Evolutionary conservation across 306 rosid species (phyloP).

Genomic region (Benincasa hispida): DNA sequence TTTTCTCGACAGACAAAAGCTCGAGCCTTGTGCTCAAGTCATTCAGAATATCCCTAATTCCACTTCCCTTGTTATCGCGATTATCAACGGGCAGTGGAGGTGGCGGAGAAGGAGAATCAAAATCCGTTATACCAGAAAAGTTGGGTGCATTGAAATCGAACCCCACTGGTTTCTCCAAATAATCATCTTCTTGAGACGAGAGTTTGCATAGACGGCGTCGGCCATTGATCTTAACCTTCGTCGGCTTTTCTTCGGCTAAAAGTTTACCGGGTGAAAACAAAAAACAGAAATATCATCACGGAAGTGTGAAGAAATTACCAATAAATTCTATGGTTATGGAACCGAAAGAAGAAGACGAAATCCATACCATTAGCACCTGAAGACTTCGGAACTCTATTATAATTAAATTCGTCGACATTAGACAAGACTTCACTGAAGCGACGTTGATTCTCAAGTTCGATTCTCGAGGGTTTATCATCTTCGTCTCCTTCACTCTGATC

Average conservation of each 20-base stretch:
- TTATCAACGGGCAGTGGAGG: conserved; percentile 8
- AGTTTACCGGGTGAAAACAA: background rate
- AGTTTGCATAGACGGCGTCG: conserved; percentile 77
- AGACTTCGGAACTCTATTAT: conserved; percentile 24
- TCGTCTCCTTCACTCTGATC: conserved; percentile 7
- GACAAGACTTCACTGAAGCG: background rate
- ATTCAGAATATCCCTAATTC: conserved; percentile 63
- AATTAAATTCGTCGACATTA: background rate
- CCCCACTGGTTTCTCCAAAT: conserved; percentile 4
- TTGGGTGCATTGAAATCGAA: conserved; percentile 18
- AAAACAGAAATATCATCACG: background rate
- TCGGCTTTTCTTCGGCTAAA: conserved; percentile 28
- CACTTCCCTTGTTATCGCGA: conserved; percentile 32
- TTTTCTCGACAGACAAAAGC: conserved; percentile 52
- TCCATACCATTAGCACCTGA: conserved; percentile 29
- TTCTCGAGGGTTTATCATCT: conserved; percentile 10
- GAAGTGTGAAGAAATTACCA: background rate
- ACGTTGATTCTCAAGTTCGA: conserved; percentile 7
- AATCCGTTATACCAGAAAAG: conserved; percentile 26
- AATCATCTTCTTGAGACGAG: conserved; percentile 17
- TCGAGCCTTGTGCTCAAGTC: conserved; percentile 69
- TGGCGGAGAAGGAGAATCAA: conserved; percentile 38
- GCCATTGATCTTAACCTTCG: conserved; percentile 55
- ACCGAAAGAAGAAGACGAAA: background rate
- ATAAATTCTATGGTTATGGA: background rate